Evolutionary conservation across 768 basidiomycete species (phyloP), one percentile per base, ranked within the genome.

Genomic region (Serendipita indica): DNA sequence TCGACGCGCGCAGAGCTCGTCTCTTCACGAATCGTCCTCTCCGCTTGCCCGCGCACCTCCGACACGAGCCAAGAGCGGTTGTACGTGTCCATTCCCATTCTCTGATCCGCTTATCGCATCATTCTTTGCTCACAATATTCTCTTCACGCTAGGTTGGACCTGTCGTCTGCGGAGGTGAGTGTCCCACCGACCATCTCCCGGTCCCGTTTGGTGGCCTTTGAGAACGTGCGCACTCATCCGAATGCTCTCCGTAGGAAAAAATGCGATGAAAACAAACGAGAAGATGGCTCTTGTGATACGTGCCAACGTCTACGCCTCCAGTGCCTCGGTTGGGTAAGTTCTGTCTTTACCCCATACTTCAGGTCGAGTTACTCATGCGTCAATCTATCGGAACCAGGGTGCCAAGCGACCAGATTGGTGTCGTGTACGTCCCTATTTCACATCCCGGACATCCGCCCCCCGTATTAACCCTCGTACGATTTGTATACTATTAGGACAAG

Each of bases 181-280:
- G 43, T 59, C 41, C 57, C 63, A 46, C 63, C 62, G 64, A 32
- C 59, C 59, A 57, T 59, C 58, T 57, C 64, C 57, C 35, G 43
- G 59, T 22, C 32, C 12, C 18, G 32, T 56, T 27, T 61, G 32
- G 60, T 33, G 54, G 54, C 35, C 12, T 46, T 39, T n/a, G 27
- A 33, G 32, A 30, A 60, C 20, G 62, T 52, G 64, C 60, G 5
- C 25, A 52, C 34, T 58, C 27, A 33, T 18, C 25, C 46, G 33
- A 10, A 3, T 49, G 60, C 60, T 57, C 25, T 3, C 68, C 30
- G 12, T 46, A 54, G 49, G n/a, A 54, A 54, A 27, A 90, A 90
- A 85, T 90, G 87, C 69, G 87, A 90, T 68, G 87, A 90, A 65
- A 82, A 86, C 63, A 80, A 85, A 63, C 82, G 43, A 28, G 28